Evolutionary conservation across 164 flowering plant species (phyloP), one percentile per base, ranked within the genome.

Genomic region (Kalanchoe fedtschenkoi): DNA sequence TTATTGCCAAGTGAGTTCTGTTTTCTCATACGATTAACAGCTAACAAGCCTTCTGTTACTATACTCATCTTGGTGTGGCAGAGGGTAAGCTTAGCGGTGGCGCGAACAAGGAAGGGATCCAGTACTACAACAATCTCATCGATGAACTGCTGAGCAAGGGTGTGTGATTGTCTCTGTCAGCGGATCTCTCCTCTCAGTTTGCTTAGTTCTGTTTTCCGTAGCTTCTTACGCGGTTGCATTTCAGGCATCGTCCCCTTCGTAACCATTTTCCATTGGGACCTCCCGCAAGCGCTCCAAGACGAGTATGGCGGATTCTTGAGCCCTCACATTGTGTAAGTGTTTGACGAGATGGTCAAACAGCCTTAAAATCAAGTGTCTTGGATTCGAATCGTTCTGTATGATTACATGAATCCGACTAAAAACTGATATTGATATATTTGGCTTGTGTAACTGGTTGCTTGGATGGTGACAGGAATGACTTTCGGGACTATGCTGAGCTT

Each of bases 231-330:
- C 38, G n/a, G n/a, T n/a, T n/a, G n/a, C n/a, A n/a, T 39, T 16
- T 41, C 57, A 87, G 90, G 84, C 7, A 43, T 83, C 44, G 38
- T 74, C 46, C 95, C 95, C 2, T 76, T 75, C 66, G 82, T 79
- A 15, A 85, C 90, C 6, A 62, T 87, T 2, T 83, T 81, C 34
- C 95, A 87, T 43, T 83, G 84, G 77, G 95, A 87, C 67, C 56
- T 69, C 44, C 95, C 95, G 2, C 86, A 85, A 67, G 67, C 72
- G 19, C 71, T 82, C 1, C 70, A 82, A 65, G 80, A 82, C 17
- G 74, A 76, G 35, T 80, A 76, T 55, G 75, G 72, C 35, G 79
- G 86, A 41, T 79, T 74, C 63, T 56, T 82, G 34, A 80, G 79
- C 38, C 55, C 71, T 14, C 63, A 28, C 10, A 60, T 82, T 16